Conservation (phyloP, 768 basidiomycete species). For the Tricholoma sp. region DNA sequence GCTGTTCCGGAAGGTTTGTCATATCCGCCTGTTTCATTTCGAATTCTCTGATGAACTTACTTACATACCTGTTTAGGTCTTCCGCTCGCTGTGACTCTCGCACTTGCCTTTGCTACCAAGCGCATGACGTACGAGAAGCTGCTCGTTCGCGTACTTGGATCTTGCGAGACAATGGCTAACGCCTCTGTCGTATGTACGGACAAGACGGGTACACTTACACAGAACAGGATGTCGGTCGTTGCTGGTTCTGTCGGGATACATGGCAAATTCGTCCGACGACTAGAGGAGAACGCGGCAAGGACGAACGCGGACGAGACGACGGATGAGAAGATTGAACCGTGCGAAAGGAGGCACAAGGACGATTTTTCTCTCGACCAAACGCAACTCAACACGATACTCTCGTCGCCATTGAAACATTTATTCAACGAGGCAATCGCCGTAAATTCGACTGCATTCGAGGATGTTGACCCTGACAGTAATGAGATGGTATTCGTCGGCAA, state of each 20-base stretch:
- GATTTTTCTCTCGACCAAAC: constrained; percentile 88
- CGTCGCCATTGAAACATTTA: constrained; percentile 53
- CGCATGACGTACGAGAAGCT: constrained; percentile 97
- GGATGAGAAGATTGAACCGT: constrained; percentile 22
- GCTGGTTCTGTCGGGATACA: constrained; percentile 93
- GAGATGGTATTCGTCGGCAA: constrained; percentile 72
- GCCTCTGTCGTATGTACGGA: constrained; percentile 94
- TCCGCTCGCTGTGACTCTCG: constrained; percentile 93
- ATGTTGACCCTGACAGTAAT: constrained; percentile 56
- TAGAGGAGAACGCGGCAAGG: constrained; percentile 65
- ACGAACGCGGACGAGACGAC: constrained; percentile 51
- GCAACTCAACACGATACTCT: constrained; percentile 59
- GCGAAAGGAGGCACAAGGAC: constrained; percentile 39
- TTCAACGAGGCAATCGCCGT: constrained; percentile 85
- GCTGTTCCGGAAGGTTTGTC: constrained; percentile 43
- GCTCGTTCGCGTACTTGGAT: constrained; percentile 91
- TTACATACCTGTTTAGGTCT: constrained; percentile 47
- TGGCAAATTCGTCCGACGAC: constrained; percentile 83
- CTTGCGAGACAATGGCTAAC: constrained; percentile 99
- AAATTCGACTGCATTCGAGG: constrained; percentile 96
- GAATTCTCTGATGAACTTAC: constrained; percentile 3
- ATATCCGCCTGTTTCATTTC: neutral
- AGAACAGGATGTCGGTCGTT: constrained; percentile 94
- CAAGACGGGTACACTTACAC: constrained; percentile 95
- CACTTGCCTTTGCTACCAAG: constrained; percentile 94